A percentile compares a stretch with the other conserved stretches of the same genome.
Conservation (phyloP, 2,329 filamentous ascomycete species). For the Diplodia scrobiculata region DNA sequence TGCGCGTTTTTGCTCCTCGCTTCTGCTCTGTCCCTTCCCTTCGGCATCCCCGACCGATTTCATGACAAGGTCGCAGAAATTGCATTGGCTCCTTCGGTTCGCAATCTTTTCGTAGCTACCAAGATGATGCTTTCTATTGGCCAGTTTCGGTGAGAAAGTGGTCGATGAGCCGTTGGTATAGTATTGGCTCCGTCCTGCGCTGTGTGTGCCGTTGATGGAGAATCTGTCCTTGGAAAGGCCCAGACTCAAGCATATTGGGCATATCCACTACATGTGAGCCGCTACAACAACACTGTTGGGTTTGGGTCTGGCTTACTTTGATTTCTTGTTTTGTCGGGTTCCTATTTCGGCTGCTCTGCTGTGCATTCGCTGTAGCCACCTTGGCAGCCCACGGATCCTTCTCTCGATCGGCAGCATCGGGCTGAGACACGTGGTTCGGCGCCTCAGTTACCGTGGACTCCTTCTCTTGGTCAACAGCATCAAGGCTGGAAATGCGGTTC, state of each 20-base stretch:
- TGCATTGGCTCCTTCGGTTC: background rate
- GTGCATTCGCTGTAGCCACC: background rate
- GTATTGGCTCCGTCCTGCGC: background rate
- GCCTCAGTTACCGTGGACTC: too few species aligned
- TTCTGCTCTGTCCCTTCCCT: background rate
- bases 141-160: background rate
- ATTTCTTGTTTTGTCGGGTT: background rate
- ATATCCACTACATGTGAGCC: background rate
- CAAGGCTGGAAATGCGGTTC: too few species aligned
- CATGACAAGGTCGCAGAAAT: constrained; percentile 1
- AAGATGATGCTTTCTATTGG: background rate
- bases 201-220: background rate
- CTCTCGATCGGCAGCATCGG: background rate
- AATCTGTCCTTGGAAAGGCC: background rate
- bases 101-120: background rate
- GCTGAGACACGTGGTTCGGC: background rate
- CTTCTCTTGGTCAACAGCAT: too few species aligned
- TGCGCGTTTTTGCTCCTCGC: background rate
- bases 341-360: background rate
- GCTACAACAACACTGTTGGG: background rate
- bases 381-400: background rate
- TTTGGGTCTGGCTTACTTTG: too few species aligned
- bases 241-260: background rate
- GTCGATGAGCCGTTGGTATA: background rate
- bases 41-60: background rate